Evolutionary conservation across 75 land plant species (phyloP), one percentile per base, ranked within the genome.

Genomic region (Selaginella tamariscina): DNA sequence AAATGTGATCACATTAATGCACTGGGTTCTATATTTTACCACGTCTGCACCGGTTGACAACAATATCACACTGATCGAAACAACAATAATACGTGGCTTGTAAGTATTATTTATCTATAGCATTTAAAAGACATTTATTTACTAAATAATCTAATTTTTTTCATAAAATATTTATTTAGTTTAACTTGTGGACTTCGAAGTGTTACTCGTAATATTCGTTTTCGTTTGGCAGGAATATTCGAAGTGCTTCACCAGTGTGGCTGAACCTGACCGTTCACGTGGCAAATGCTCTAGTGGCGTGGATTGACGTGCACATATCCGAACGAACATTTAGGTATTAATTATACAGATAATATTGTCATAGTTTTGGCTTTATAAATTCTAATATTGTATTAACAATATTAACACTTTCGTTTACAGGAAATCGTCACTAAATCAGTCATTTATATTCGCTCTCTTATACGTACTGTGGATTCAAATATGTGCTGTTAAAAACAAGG

Each of bases 261-360:
- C 21, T 67, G 18, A 29, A 65, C 56, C 18, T 76, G 11, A 30
- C 30, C 32, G 22, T 74, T 27, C 78, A 76, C 44, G 24, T 76
- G 57, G 78, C 30, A 2, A 76, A 74, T 74, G 64, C 71, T 29
- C 21, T 68, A 13, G 70, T 76, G n/a, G 65, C 77, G 27, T 76
- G 78, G 78, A 60, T 60, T 59, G 78, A 76, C 77, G 32, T 73
- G 55, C 22, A 33, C 64, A 49, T 74, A 21, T 0, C 65, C 29
- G 77, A 76, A 32, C 71, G 78, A 0, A 67, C 65, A 55, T 76
- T 76, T 54, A 74, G 71, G 78, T 77, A 59, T n/a, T n/a, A n/a
- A n/a, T n/a, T n/a, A n/a, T n/a, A n/a, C n/a, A n/a, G n/a, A n/a
- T n/a, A n/a, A n/a, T n/a, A n/a, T n/a, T n/a, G n/a, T n/a, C n/a